Evolutionary conservation across 176 grass and related monocot species (phyloP).

Genomic region (Elymus sibiricus): DNA sequence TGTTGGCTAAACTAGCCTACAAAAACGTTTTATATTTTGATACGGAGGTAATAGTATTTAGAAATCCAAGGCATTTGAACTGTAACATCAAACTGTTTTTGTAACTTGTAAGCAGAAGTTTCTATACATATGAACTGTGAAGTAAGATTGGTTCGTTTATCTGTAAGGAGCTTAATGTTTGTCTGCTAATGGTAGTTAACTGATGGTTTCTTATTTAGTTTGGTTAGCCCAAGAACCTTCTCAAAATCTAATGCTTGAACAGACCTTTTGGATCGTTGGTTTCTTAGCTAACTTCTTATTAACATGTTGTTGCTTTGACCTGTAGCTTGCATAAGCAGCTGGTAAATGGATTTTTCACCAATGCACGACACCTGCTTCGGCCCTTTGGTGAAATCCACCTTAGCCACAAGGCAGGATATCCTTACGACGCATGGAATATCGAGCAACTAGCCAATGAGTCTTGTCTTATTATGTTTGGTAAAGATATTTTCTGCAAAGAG

Average conservation of each 20-base stretch:
- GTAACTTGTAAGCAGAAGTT: background rate
- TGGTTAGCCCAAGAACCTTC: background rate
- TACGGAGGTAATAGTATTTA: too few species aligned
- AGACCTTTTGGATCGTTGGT: background rate
- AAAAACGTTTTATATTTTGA: too few species aligned
- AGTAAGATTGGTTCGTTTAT: background rate
- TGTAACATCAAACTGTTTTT: background rate
- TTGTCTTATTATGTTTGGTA: slow-evolving; percentile 28
- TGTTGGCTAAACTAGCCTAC: too few species aligned
- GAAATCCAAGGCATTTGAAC: background rate
- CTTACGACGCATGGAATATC: slow-evolving; percentile 46
- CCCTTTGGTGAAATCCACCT: slow-evolving; percentile 59
- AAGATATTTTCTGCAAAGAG: slow-evolving; percentile 29
- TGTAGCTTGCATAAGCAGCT: slow-evolving; percentile 49
- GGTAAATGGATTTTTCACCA: slow-evolving; percentile 32
- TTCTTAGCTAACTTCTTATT: slow-evolving; percentile 1
- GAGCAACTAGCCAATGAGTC: slow-evolving; percentile 19
- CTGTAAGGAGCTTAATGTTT: background rate
- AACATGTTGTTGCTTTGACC: background rate
- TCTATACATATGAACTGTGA: background rate
- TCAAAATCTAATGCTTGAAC: background rate
- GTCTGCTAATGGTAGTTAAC: background rate
- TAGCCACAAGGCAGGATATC: slow-evolving; percentile 43
- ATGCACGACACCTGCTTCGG: slow-evolving; percentile 31
- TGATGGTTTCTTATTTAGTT: slow-evolving; percentile 1